Percentiles rank a stretch among this genome's conserved stretches.
phyloP scores from a whole-genome alignment of 164 flowering plant genomes.

The Magnolia sinica region DNA sequence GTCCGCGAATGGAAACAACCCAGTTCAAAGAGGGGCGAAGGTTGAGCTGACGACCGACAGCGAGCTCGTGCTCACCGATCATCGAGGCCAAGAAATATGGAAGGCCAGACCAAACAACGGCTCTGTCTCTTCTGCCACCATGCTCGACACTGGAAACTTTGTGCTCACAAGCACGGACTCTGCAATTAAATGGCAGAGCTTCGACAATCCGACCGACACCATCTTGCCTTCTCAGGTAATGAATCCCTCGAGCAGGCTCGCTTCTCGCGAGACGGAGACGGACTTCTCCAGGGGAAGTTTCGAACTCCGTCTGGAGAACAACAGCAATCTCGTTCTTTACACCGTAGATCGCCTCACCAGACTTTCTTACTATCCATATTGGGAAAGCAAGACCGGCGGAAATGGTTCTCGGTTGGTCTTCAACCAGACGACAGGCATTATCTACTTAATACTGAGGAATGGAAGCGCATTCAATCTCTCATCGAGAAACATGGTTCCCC shows the following conservation, averaged over 20 bases:
- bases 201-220: slow-evolving; percentile 14
- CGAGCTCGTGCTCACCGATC: slow-evolving; percentile 21
- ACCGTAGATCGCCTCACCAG: not conserved
- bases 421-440: slow-evolving; percentile 28
- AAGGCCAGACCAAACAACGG: not conserved
- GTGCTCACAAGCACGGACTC: not conserved
- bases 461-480: slow-evolving; percentile 19
- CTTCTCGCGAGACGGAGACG: slow-evolving; percentile 3
- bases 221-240: slow-evolving; percentile 36
- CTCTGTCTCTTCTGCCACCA: not conserved
- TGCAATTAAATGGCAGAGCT: slow-evolving; percentile 8
- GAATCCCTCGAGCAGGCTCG: slow-evolving; percentile 6
- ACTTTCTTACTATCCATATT: not conserved
- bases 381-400: not conserved
- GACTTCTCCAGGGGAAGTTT: slow-evolving; percentile 34
- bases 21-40: slow-evolving; percentile 26
- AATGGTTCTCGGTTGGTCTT: slow-evolving; percentile 24
- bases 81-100: slow-evolving; percentile 8
- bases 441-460: slow-evolving; percentile 21
- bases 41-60: slow-evolving; percentile 17
- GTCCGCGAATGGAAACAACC: slow-evolving; percentile 22
- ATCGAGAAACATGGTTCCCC: slow-evolving; percentile 3
- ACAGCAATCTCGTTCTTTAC: slow-evolving; percentile 33
- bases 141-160: slow-evolving; percentile 6
- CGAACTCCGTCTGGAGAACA: not conserved